These are phyloP conservation scores for Dovyalis caffra DNA, from an alignment of 345 rosid genomes.

Conservation along the genomic window DNA sequence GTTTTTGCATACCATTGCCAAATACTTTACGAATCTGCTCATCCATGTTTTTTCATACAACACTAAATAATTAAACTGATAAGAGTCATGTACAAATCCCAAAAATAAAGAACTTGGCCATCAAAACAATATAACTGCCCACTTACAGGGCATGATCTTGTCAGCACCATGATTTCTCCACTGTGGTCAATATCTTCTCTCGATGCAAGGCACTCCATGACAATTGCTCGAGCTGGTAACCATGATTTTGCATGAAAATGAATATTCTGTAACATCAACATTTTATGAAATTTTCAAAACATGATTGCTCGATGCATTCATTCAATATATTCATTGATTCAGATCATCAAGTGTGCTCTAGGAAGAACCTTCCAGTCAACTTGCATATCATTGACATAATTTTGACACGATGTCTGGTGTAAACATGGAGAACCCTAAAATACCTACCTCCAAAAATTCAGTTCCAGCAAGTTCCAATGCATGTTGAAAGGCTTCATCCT, in stretches of 20 bases:
- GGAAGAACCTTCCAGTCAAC: neutral
- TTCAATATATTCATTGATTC: neutral
- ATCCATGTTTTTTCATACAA: neutral
- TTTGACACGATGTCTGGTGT: neutral
- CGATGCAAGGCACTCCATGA: constrained; percentile 61
- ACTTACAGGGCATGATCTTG: constrained; percentile 78
- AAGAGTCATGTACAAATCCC: neutral
- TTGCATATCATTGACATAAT: neutral
- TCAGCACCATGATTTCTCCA: constrained; percentile 81
- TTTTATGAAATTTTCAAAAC: neutral
- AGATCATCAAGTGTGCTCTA: neutral
- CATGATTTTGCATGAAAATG: constrained; percentile 73
- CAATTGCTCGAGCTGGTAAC: constrained; percentile 87
- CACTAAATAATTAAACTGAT: neutral
- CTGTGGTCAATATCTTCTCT: constrained; percentile 64
- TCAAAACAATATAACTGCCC: neutral
- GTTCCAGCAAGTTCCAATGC: constrained; percentile 81
- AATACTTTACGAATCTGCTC: neutral
- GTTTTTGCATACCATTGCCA: neutral
- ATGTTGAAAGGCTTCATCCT: constrained; percentile 73
- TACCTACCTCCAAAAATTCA: constrained; percentile 76
- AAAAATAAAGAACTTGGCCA: neutral
- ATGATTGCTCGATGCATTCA: neutral
- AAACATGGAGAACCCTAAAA: neutral
- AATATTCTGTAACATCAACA: constrained; percentile 50